Conservation (phyloP, 2,329 filamentous ascomycete genomes). For the Huntiella omanensis region DNA sequence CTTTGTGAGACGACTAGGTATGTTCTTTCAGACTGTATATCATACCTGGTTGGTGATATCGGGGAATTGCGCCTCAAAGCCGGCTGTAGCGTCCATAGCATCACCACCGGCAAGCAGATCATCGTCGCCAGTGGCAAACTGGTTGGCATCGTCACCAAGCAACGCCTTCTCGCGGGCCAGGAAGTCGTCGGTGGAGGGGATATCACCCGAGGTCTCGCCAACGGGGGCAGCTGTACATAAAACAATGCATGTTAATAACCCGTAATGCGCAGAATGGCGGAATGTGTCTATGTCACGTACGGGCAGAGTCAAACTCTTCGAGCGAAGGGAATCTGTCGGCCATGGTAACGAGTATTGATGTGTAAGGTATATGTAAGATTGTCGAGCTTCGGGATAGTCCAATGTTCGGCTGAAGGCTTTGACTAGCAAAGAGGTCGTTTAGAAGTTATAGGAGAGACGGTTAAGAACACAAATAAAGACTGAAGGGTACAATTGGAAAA, state of each 20-base stretch:
- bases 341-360: constrained; percentile 27
- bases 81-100: constrained; percentile 50
- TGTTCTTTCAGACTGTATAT: not conserved
- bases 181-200: constrained; percentile 58
- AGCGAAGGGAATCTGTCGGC: constrained; percentile 63
- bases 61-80: constrained; percentile 86
- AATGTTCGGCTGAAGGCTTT: not conserved
- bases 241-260: constrained; percentile 19
- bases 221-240: constrained; percentile 39
- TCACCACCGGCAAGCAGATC: constrained; percentile 33
- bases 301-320: constrained; percentile 55
- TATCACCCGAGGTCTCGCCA: constrained; percentile 34
- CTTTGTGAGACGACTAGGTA: not conserved
- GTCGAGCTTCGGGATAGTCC: not conserved
- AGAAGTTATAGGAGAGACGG: too few relatives aligned
- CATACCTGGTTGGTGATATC: constrained; percentile 59
- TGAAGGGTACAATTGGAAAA: not conserved
- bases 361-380: not conserved
- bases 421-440: not conserved
- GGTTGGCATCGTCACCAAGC: constrained; percentile 80
- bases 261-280: constrained; percentile 39
- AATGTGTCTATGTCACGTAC: constrained; percentile 35
- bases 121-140: constrained; percentile 66
- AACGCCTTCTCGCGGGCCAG: constrained; percentile 76
- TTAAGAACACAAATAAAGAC: not conserved